Percentiles rank a stretch among this genome's conserved stretches.
Conservation (phyloP, 2,329 filamentous ascomycete genomes). For the Calcarisporium arbuscula region DNA sequence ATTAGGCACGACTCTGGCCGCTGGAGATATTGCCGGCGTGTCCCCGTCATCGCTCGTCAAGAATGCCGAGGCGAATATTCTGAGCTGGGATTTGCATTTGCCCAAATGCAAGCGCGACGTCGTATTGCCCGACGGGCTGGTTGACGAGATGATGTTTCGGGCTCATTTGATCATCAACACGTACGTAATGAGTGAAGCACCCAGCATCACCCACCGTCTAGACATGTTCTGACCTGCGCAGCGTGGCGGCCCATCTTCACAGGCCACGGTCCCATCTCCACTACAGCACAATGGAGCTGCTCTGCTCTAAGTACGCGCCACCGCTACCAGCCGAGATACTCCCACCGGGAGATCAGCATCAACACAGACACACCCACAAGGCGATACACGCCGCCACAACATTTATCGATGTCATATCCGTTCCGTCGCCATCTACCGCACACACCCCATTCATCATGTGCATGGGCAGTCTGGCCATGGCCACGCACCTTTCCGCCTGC, state of each 20-base stretch:
- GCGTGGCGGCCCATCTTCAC: constrained; percentile 12
- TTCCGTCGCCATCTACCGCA: constrained; percentile 7
- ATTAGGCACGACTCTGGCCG: constrained; percentile 48
- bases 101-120: constrained; percentile 62
- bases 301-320: constrained; percentile 14
- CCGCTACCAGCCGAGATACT: constrained; percentile 10
- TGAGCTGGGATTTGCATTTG: constrained; percentile 71
- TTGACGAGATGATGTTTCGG: constrained; percentile 78
- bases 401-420: constrained; percentile 11
- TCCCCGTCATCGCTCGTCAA: constrained; percentile 15
- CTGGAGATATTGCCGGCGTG: constrained; percentile 35
- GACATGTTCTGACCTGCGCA: constrained; percentile 1
- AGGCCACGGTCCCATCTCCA: constrained; percentile 12
- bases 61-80: constrained; percentile 32
- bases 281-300: constrained; percentile 14
- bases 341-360: constrained; percentile 8
- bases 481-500: constrained; percentile 12
- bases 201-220: background rate
- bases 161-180: constrained; percentile 64
- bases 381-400: constrained; percentile 9
- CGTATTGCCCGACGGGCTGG: constrained; percentile 54
- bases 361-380: constrained; percentile 10
- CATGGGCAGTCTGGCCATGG: constrained; percentile 13
- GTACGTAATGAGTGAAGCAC: constrained; percentile 25
- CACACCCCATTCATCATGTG: constrained; percentile 15